phyloP scores from a whole-genome alignment of 2,329 filamentous ascomycete genomes.

The Drechslerella coelobrocha region DNA sequence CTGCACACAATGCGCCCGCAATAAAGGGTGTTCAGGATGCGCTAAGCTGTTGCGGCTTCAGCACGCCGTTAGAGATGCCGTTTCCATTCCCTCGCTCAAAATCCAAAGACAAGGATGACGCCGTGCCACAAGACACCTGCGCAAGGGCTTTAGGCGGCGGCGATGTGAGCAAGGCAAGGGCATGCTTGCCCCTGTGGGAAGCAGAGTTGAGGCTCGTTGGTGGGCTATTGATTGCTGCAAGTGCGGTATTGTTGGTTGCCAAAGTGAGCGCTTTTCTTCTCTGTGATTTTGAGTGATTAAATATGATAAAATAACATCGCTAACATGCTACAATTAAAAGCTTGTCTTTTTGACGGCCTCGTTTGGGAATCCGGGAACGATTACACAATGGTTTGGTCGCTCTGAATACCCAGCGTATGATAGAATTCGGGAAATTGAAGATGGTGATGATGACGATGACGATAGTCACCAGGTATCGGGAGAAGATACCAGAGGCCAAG shows the following conservation, averaged over 20 bases:
- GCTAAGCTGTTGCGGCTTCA: conserved; percentile 33
- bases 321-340: conserved; percentile 6
- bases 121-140: conserved; percentile 8
- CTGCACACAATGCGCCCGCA: neutral
- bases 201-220: conserved; percentile 7
- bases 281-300: neutral
- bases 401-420: neutral
- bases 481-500: neutral
- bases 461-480: neutral
- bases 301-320: neutral
- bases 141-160: neutral
- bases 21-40: conserved; percentile 23
- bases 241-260: neutral
- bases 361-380: conserved; percentile 1
- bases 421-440: neutral
- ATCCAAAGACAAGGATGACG: neutral
- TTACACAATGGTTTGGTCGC: conserved; percentile 2
- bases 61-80: conserved; percentile 11
- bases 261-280: conserved; percentile 17
- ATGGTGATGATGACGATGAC: conserved; percentile 11
- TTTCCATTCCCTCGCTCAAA: conserved; percentile 28
- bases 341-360: conserved; percentile 19
- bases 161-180: neutral
- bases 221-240: conserved; percentile 1
- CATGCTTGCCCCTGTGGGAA: conserved; percentile 25